phyloP scores from a whole-genome alignment of 768 basidiomycete genomes.

The Cytidiella melzeri region DNA sequence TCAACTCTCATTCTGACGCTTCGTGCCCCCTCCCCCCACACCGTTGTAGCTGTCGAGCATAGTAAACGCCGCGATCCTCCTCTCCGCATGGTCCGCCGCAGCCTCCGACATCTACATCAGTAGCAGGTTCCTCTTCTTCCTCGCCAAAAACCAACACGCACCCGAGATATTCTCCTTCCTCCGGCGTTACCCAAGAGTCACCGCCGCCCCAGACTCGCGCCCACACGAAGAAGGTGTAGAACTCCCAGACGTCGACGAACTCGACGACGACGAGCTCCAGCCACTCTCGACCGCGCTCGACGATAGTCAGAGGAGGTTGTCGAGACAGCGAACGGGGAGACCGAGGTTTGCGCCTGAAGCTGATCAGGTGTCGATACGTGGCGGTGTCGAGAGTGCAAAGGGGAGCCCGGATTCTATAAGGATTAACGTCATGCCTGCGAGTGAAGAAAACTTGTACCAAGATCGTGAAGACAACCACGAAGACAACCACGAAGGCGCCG shows the following conservation, averaged over 20 bases:
- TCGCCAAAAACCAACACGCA: conserved; percentile 42
- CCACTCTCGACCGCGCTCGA: neutral
- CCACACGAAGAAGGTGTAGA: conserved; percentile 6
- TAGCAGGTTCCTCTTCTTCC: conserved; percentile 43
- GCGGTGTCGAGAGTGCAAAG: neutral
- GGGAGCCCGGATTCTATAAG: neutral
- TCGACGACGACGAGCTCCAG: neutral
- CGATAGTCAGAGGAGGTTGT: neutral
- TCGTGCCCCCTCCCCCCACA: neutral
- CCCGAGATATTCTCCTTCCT: conserved; percentile 19
- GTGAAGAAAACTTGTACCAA: neutral
- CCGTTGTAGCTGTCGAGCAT: conserved; percentile 31
- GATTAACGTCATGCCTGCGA: neutral
- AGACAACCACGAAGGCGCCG: neutral
- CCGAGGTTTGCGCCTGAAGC: neutral
- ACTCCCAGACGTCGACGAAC: neutral
- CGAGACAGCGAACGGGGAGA: too few relatives aligned
- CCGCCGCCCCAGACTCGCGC: neutral
- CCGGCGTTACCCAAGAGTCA: conserved; percentile 13
- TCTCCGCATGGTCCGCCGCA: conserved; percentile 53
- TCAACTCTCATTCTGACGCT: neutral
- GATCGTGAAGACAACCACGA: neutral
- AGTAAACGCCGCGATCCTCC: conserved; percentile 35
- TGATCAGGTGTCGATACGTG: neutral
- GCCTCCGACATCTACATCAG: conserved; percentile 47